Evolutionary conservation across 371 early-diverging fungal genomes (phyloP), one percentile per base, ranked within the genome.

Genomic region (Fennellomyces sp.): DNA sequence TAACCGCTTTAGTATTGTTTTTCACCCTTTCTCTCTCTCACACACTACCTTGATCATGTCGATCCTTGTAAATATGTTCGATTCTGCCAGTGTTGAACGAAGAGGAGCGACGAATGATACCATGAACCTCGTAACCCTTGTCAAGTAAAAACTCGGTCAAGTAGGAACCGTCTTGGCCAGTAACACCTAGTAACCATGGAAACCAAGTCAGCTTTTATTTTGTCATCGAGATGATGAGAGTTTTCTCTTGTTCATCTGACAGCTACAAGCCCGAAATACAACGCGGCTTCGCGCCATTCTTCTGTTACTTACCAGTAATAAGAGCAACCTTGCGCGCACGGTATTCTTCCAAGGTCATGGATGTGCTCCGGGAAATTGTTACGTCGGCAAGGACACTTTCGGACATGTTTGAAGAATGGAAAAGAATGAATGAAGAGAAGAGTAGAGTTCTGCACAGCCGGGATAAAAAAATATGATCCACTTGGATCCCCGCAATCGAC

Each of bases 91-190:
- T 91, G 73, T 92, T 91, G 78, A 91, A 89, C 2, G 89, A 89
- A 13, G 89, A 88, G 2, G 91, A 90, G 21, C 91, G 79, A 25
- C 92, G 84, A 58, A 92, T 90, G 63, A 92, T 87, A 53, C 92
- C 92, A 60, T 92, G 92, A 25, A 92, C 92, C 45, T 77, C 81
- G 68, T 92, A 92, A 63, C 89, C 91, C 75, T 89, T 90, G 31
- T 66, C 69, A 50, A 91, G 66, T 31, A 90, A 75, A 17, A 89
- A 81, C 69, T 90, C 92, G 5, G 90, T 82, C 30, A 92, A 74
- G 69, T 90, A 92, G 35, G 85, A 84, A 41, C 92, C 92, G 68
- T 90, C 92, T 69, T 91, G 92, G 41, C 92, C 92, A 52, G 90
- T 91, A 63, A 91, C 88, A 68, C 90, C 90, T 86, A 39, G 1